These are phyloP conservation scores for Trichoderma harzianum DNA, from an alignment of 2,329 filamentous ascomycete genomes.

Conservation along the genomic window DNA sequence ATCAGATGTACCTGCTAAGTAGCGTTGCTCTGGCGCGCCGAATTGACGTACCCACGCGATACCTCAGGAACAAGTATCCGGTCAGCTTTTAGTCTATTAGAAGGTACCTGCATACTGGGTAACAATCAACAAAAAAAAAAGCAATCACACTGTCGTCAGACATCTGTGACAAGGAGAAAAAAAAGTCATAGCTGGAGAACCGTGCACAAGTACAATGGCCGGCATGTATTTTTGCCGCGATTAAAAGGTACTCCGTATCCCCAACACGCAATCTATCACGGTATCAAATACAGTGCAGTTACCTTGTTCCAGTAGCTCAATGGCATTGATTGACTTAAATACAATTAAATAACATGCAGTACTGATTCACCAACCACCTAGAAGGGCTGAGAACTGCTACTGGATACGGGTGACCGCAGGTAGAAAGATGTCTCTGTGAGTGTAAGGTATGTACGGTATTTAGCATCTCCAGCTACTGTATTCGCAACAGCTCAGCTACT, in stretches of 20 bases:
- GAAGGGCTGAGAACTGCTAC: not conserved
- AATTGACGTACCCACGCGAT: not conserved
- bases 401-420: not conserved
- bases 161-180: not conserved
- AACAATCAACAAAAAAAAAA: not conserved
- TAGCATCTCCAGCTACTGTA: not conserved
- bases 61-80: not conserved
- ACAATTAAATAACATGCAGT: not conserved
- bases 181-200: not conserved
- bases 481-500: not conserved
- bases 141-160: slow-evolving; percentile 6
- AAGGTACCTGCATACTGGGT: not conserved
- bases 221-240: not conserved
- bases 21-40: not conserved
- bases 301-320: not conserved
- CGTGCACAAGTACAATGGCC: not conserved
- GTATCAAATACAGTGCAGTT: not conserved
- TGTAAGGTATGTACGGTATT: not conserved
- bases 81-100: not conserved
- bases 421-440: not conserved
- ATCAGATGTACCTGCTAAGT: not conserved
- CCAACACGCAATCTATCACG: not conserved
- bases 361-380: not conserved
- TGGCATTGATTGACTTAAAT: not conserved
- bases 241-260: not conserved